phyloP scores from a whole-genome alignment of 805 yeast species.

The Wickerhamiella lipophila region DNA sequence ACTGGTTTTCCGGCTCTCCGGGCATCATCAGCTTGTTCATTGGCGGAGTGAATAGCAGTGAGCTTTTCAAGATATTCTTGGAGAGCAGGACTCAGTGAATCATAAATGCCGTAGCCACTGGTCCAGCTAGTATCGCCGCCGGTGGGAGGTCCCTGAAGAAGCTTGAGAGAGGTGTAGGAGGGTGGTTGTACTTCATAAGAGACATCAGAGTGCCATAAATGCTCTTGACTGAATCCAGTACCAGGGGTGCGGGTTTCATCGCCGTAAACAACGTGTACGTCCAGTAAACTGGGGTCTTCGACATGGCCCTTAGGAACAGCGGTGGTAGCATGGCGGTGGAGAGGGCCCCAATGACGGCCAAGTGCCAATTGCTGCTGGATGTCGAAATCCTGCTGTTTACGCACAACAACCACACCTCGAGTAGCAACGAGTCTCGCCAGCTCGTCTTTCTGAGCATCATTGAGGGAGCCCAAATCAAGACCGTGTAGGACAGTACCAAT shows the following conservation, averaged over 20 bases:
- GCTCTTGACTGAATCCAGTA: conserved; percentile 23
- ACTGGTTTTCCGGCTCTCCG: conserved; percentile 46
- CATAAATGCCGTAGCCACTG: conserved; percentile 41
- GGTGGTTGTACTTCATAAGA: conserved; percentile 67
- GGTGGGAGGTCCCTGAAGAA: conserved; percentile 40
- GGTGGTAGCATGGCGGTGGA: conserved; percentile 38
- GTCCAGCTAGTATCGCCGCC: conserved; percentile 52
- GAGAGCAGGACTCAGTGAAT: conserved; percentile 37
- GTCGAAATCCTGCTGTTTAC: conserved; percentile 45
- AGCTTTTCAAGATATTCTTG: conserved; percentile 37
- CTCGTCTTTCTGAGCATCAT: conserved; percentile 35
- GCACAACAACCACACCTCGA: conserved; percentile 40
- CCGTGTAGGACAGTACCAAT: conserved; percentile 53
- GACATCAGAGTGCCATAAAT: conserved; percentile 60
- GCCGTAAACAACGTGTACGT: conserved; percentile 26
- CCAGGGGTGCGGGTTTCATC: conserved; percentile 22
- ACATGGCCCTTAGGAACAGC: conserved; percentile 36
- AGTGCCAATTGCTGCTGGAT: conserved; percentile 44
- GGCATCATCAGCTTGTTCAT: conserved; percentile 48
- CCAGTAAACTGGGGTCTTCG: conserved; percentile 43
- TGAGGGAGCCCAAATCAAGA: conserved; percentile 33
- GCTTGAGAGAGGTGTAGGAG: conserved; percentile 40
- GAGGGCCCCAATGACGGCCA: conserved; percentile 56
- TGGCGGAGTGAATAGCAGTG: conserved; percentile 53
- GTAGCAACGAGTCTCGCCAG: conserved; percentile 36